Conservation (phyloP, 352 stramenopile species). For the Phytophthora nicotianae region DNA sequence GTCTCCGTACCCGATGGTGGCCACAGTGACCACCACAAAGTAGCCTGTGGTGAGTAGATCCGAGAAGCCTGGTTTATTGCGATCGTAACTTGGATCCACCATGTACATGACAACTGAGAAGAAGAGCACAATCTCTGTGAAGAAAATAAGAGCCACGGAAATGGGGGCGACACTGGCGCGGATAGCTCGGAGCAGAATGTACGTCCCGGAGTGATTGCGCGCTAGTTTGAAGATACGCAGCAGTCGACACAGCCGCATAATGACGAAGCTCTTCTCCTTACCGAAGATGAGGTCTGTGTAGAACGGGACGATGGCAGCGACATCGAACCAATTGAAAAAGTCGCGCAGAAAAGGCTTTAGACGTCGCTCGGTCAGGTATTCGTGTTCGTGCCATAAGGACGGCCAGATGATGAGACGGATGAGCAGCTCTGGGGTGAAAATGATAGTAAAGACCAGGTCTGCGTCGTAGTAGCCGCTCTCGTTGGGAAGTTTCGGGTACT, state of each 20-base stretch:
- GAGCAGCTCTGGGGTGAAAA: conserved; percentile 76
- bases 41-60: conserved; percentile 78
- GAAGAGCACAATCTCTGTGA: conserved; percentile 81
- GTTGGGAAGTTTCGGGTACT: conserved; percentile 64
- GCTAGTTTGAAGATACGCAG: conserved; percentile 85
- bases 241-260: conserved; percentile 69
- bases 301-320: conserved; percentile 72
- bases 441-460: conserved; percentile 71
- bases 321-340: conserved; percentile 86
- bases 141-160: conserved; percentile 82
- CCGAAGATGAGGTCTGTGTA: conserved; percentile 78
- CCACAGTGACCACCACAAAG: conserved; percentile 77
- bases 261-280: conserved; percentile 76
- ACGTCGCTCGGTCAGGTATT: conserved; percentile 68
- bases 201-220: conserved; percentile 79
- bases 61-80: conserved; percentile 65
- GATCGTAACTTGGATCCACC: conserved; percentile 74
- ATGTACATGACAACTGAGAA: conserved; percentile 85
- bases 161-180: conserved; percentile 74
- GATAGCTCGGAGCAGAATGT: conserved; percentile 78
- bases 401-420: conserved; percentile 76
- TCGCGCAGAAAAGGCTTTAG: conserved; percentile 73
- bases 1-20: conserved; percentile 81
- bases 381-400: conserved; percentile 71
- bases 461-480: conserved; percentile 61